A percentile compares a stretch with the other conserved stretches of the same genome.
These are phyloP conservation scores for Aspergillus sp. DNA, from an alignment of 2,329 filamentous ascomycete species.

Conservation along the genomic window DNA sequence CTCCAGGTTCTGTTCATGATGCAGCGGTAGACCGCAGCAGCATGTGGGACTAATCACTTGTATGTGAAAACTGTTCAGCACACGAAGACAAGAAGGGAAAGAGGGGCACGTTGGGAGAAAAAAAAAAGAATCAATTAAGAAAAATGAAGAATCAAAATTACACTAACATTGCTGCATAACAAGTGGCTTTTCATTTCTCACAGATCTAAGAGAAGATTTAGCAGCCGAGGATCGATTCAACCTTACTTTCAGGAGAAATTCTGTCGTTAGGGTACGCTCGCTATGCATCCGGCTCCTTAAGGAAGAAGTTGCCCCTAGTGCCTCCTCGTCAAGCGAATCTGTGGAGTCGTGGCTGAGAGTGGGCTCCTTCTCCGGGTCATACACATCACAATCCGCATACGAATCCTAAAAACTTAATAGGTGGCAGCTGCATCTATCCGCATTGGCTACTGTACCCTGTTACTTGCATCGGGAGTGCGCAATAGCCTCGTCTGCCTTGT, in stretches of 20 bases:
- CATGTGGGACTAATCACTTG: no score
- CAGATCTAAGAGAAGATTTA: not conserved
- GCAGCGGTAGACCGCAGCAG: not conserved
- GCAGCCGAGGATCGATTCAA: not conserved
- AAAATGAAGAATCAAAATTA: no score
- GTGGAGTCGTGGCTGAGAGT: not conserved
- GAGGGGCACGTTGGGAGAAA: not conserved
- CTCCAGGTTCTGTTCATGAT: not conserved
- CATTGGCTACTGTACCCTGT: conserved; percentile 9
- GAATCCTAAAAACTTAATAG: conserved; percentile 14
- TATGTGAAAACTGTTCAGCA: no score
- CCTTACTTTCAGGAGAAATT: conserved; percentile 9
- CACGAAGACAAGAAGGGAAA: no score
- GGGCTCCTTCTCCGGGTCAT: conserved; percentile 1
- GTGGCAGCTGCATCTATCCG: conserved; percentile 16
- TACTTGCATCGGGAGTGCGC: conserved; percentile 9
- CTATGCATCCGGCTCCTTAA: conserved; percentile 5
- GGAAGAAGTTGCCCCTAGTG: not conserved
- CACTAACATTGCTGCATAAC: not conserved
- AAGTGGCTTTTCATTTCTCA: not conserved
- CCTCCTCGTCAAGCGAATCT: not conserved
- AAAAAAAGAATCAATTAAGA: not conserved
- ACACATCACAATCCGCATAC: conserved; percentile 7
- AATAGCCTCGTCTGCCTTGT: conserved; percentile 3
- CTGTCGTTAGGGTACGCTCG: conserved; percentile 12